Evolutionary conservation across 192 early-diverging fungal species (phyloP).

Genomic region (Diversispora eburnea): DNA sequence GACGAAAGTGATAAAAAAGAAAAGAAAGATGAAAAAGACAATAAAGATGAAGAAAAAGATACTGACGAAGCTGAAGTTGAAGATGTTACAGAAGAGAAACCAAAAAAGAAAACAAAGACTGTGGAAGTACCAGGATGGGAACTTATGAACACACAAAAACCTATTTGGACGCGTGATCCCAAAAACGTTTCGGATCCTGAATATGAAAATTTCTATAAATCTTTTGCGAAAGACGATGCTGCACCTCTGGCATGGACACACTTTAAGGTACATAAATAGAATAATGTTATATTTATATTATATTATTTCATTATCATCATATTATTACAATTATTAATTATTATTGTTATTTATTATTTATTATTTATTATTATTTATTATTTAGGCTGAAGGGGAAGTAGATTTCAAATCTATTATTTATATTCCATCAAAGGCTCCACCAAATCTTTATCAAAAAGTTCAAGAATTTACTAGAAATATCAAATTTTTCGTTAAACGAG

Average conservation of each 20-base stretch:
- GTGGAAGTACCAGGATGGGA: constrained; percentile 65
- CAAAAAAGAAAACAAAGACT: constrained; percentile 51
- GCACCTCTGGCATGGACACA: constrained; percentile 82
- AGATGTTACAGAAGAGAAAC: constrained; percentile 51
- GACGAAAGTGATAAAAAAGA: constrained; percentile 29
- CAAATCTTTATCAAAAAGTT: constrained; percentile 50
- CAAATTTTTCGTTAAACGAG: constrained; percentile 92
- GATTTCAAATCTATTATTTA: constrained; percentile 90
- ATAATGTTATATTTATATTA: not conserved
- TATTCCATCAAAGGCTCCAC: constrained; percentile 64
- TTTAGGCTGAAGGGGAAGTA: constrained; percentile 80
- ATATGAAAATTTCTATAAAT: constrained; percentile 87
- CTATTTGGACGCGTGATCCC: constrained; percentile 88
- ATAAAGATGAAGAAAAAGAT: constrained; percentile 39
- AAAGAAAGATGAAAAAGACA: not conserved
- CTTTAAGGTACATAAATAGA: constrained; percentile 58
- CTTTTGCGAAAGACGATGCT: constrained; percentile 64
- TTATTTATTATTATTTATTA: not conserved
- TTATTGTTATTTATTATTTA: not conserved
- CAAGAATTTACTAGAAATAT: constrained; percentile 59
- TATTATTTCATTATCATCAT: not conserved
- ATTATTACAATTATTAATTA: not conserved
- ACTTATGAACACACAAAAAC: constrained; percentile 86
- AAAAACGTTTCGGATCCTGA: constrained; percentile 74
- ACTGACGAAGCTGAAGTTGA: constrained; percentile 46